A percentile compares a stretch with the other conserved stretches of the same genome.
Evolutionary conservation across 202 grass and related monocot genomes (phyloP).

Genomic region (Setaria viridis): DNA sequence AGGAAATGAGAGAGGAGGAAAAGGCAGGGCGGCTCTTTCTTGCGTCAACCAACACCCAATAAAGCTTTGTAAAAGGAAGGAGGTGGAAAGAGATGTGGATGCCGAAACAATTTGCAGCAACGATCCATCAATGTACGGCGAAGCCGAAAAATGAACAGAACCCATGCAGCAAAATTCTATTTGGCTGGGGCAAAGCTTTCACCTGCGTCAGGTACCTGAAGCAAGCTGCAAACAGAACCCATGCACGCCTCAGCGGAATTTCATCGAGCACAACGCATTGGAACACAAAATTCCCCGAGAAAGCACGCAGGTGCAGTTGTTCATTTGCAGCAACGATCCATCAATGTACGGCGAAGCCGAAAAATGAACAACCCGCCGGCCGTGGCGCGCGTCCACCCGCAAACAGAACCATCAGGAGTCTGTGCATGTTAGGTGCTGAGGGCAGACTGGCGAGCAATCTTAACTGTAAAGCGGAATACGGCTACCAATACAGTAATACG

Average conservation of each 20-base stretch:
- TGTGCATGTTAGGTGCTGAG: neutral
- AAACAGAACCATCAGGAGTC: too few relatives aligned
- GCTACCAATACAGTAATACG: conserved; percentile 7
- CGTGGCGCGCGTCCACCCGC: too few relatives aligned
- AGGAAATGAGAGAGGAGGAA: neutral
- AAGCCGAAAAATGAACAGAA: neutral
- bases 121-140: neutral
- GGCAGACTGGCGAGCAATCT: neutral
- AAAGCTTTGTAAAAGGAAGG: conserved; percentile 25
- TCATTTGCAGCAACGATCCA: too few relatives aligned
- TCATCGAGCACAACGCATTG: conserved; percentile 50
- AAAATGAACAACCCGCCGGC: neutral
- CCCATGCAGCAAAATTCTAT: too few relatives aligned
- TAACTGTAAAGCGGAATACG: conserved; percentile 23
- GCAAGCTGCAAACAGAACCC: too few relatives aligned
- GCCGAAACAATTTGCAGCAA: conserved; percentile 4
- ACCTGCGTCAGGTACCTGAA: too few relatives aligned
- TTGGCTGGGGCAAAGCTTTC: too few relatives aligned
- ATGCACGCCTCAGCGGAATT: conserved; percentile 44
- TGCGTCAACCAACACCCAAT: conserved; percentile 31
- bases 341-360: neutral
- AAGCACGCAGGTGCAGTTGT: neutral
- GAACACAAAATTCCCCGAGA: neutral
- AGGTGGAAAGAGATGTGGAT: conserved; percentile 21
- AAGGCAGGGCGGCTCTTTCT: neutral